Base-by-base conservation (phyloP, 1,284 basidiomycete species). In the Apiotrichum akiyoshidainum region DNA sequence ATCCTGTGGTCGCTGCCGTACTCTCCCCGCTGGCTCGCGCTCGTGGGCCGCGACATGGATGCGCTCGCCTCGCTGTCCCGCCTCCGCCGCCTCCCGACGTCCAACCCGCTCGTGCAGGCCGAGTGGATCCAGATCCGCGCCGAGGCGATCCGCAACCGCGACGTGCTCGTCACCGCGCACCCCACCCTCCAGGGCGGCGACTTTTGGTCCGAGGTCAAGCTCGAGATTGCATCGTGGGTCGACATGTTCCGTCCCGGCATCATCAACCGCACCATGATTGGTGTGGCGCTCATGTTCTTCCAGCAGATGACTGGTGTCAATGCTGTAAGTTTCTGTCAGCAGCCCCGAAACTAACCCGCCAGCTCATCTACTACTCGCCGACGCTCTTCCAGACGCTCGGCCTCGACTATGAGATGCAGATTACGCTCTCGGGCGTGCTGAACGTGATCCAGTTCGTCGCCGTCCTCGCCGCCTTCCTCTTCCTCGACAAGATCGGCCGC, bases 21-120 rank as follows among this genome's bases (percentile, higher is more conserved):
- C 84, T 85, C 72, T 74, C 86, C 65, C 84, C 85, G 21, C 80
- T 78, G 64, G 85, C 83, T 86, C 19, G 76, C 85, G 5, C 81
- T 83, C 34, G 35, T 26, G 9, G 68, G 68, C 8, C 54, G 63
- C 19, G 63, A 69, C 34, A 56, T 64, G 47, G 67, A 72, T 44
- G 46, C 62, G 5, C 59, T 65, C 46, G 6, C 49, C 31, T 52
- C 64, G 48, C 66, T 72, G 37, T 61, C 61, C 26, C 51, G 58
- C 37, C 66, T 73, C 26, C 68, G 71, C 46, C 46, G 65, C 7
- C 61, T 65, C 21, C 60, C 66, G 13, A 53, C 63, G 47, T 42
- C 58, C 14, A 60, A 66, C 46, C 54, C 65, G 0, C 60, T 64
- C 10, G 65, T 72, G 13, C 63, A 64, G 55, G 57, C 67, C 37